Evolutionary conservation across 352 stramenopile species (phyloP), one percentile per base, ranked within the genome.

Genomic region (Pythium aphanidermatum): DNA sequence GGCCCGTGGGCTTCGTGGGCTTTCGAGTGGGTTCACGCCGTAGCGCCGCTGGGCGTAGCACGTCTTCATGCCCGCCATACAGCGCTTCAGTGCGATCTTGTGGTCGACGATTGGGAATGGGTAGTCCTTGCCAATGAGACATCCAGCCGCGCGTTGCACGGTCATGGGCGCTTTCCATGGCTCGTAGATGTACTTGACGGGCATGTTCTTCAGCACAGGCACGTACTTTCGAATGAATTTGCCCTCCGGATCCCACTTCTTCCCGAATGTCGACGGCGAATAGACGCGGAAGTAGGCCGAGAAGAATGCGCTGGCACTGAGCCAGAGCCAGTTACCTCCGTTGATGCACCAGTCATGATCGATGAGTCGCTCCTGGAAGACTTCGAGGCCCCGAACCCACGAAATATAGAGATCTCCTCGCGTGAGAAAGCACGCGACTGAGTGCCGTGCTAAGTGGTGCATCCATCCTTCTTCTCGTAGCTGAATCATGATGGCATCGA

Each of bases 261-360:
- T 98, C 20, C 83, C 86, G 52, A 97, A 97, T 2, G 86, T 82
- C 38, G 91, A 83, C 2, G 94, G 94, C 5, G 75, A 96, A 46
- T 99, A 99, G 51, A 97, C 96, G 40, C 95, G 85, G 60, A 98
- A 99, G 68, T 98, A 99, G 40, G 97, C 95, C 38, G 96, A 95
- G 58, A 98, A 99, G 71, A 97, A 98, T 13, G 85, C 88, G 31
- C 79, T 95, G 46, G 76, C 93, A 29, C 76, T 96, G 29, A 99
- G 82, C 95, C 96, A 98, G 38, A 97, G 77, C 95, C 96, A 99
- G 59, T 99, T 99, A 64, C 95, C 97, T 26, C 83, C 92, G 71
- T 99, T 99, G 48, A 99, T 76, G 29, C 78, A 84, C 81, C 95
- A 98, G 70, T 99, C 95, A 19, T 96, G 86, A 72, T 99, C 96